These are phyloP conservation scores for Linum lewisii DNA, from an alignment of 345 rosid genomes.

Conservation along the genomic window DNA sequence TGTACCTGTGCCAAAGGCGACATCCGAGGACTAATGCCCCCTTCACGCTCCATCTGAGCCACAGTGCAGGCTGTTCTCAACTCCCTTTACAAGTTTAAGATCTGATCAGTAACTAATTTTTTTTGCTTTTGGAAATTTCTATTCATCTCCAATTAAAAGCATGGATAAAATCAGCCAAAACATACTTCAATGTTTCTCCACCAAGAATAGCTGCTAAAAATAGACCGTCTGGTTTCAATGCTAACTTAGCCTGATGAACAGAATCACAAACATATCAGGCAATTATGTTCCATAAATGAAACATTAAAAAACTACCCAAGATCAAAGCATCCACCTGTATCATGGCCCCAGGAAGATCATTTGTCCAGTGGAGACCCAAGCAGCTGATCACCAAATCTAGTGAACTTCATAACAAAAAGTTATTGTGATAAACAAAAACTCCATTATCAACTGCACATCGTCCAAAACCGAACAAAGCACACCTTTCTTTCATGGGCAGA, in stretches of 20 bases:
- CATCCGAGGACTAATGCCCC: constrained; percentile 89
- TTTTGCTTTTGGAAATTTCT: neutral
- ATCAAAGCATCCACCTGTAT: constrained; percentile 49
- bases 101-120: neutral
- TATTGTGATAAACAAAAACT: constrained; percentile 8
- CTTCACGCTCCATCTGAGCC: constrained; percentile 99
- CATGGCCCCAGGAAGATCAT: constrained; percentile 99
- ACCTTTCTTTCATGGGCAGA: constrained; percentile 86
- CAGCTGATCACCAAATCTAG: constrained; percentile 83
- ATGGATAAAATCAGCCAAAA: constrained; percentile 3
- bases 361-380: constrained; percentile 97
- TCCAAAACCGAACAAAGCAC: neutral
- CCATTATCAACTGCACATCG: neutral
- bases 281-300: neutral
- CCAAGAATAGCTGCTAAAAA: constrained; percentile 98
- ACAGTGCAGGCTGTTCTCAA: constrained; percentile 93
- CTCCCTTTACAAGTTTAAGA: constrained; percentile 48
- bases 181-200: constrained; percentile 90
- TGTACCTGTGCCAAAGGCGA: constrained; percentile 95
- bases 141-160: constrained; percentile 4
- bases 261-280: constrained; percentile 15
- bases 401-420: constrained; percentile 48
- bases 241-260: constrained; percentile 68
- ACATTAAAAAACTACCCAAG: neutral
- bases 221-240: constrained; percentile 97